A percentile compares a stretch with the other conserved stretches of the same genome.
Evolutionary conservation across 164 flowering plant species (phyloP).

Genomic region (Magnolia changhungtana): DNA sequence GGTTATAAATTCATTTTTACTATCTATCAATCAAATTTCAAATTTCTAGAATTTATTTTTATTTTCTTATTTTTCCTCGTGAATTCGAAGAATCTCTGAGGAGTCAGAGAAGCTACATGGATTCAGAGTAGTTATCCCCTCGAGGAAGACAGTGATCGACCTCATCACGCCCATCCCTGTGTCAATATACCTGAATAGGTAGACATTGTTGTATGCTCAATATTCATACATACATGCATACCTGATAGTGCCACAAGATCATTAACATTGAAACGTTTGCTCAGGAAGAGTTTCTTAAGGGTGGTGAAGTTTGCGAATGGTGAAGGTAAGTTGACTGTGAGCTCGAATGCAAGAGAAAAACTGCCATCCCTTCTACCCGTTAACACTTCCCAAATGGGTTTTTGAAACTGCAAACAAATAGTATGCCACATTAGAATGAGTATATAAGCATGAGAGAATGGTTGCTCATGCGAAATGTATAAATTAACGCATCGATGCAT

Average conservation of each 20-base stretch:
- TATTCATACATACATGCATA: constrained; percentile 3
- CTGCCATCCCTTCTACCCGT: constrained; percentile 42
- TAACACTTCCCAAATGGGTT: constrained; percentile 23
- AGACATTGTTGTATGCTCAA: not conserved
- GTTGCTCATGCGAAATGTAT: not conserved
- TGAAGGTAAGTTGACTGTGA: constrained; percentile 22
- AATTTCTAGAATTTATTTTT: too few species aligned
- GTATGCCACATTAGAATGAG: not conserved
- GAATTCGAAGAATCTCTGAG: too few species aligned
- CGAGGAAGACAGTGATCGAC: too few species aligned
- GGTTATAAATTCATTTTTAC: too few species aligned
- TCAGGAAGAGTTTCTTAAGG: constrained; percentile 31
- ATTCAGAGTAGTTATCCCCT: too few species aligned
- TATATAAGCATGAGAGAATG: not conserved
- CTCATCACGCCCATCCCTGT: too few species aligned
- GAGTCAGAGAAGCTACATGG: too few species aligned
- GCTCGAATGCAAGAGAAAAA: constrained; percentile 21
- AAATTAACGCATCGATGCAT: not conserved
- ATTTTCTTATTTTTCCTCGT: too few species aligned
- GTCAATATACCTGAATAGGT: not conserved
- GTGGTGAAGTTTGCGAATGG: constrained; percentile 30
- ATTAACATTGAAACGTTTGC: constrained; percentile 27
- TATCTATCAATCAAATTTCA: too few species aligned
- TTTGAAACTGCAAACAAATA: constrained; percentile 6
- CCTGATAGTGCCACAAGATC: constrained; percentile 61